These are phyloP conservation scores for Lactarius akahatsu DNA, from an alignment of 768 basidiomycete species.

Conservation along the genomic window DNA sequence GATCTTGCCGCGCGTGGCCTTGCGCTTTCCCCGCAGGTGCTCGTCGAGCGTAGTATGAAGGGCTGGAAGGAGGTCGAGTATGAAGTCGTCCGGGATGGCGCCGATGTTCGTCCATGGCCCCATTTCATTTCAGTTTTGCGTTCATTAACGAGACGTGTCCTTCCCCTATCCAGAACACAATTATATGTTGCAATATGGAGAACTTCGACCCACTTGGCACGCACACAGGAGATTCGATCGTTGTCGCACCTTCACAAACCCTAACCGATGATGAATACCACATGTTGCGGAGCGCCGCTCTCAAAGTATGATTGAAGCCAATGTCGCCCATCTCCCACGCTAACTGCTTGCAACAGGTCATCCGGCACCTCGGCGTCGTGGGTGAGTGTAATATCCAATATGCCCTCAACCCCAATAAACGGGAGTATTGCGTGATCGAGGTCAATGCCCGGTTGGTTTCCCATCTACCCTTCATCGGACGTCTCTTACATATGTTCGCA, in stretches of 20 bases:
- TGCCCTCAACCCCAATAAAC: slow-evolving; percentile 87
- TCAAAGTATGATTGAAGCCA: slow-evolving; percentile 62
- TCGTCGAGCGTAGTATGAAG: slow-evolving; percentile 98
- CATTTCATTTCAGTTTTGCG: background rate
- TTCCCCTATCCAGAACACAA: slow-evolving; percentile 72
- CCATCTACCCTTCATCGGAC: background rate
- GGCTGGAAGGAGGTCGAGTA: slow-evolving; percentile 99
- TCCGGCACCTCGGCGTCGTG: slow-evolving; percentile 86
- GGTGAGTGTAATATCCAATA: slow-evolving; percentile 99
- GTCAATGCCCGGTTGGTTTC: slow-evolving; percentile 81
- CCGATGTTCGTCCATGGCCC: slow-evolving; percentile 66
- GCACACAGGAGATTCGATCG: slow-evolving; percentile 98
- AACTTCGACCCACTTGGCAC: slow-evolving; percentile 99
- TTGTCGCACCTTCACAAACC: slow-evolving; percentile 97
- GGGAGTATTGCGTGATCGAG: slow-evolving; percentile 98
- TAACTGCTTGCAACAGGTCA: slow-evolving; percentile 33
- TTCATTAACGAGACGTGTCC: slow-evolving; percentile 2
- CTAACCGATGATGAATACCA: slow-evolving; percentile 98
- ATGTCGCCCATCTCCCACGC: background rate
- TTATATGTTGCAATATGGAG: slow-evolving; percentile 99
- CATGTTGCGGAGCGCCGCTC: slow-evolving; percentile 96
- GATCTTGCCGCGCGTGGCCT: slow-evolving; percentile 92
- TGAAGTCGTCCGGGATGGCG: slow-evolving; percentile 96
- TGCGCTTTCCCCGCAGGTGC: slow-evolving; percentile 88
- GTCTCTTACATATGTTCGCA: slow-evolving; percentile 4